Evolutionary conservation across 805 yeast genomes (phyloP).

Genomic region (Candida ovalis): DNA sequence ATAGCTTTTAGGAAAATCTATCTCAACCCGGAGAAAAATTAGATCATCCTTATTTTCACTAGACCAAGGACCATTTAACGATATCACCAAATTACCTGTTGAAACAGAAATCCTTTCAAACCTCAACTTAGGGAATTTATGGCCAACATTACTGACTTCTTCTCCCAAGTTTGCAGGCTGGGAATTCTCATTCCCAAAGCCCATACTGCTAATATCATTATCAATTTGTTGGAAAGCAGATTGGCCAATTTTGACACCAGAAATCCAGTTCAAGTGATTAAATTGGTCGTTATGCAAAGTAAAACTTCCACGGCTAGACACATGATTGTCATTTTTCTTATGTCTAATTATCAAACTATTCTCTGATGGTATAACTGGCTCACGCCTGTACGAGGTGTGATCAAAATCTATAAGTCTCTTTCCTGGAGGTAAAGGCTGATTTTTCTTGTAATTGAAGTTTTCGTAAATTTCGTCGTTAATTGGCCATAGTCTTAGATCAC

Average conservation of each 20-base stretch:
- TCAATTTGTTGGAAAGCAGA: slow-evolving; percentile 36
- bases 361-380: slow-evolving; percentile 35
- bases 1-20: slow-evolving; percentile 69
- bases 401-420: slow-evolving; percentile 34
- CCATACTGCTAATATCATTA: slow-evolving; percentile 34
- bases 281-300: slow-evolving; percentile 37
- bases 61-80: slow-evolving; percentile 81
- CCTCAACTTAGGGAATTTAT: slow-evolving; percentile 78
- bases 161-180: slow-evolving; percentile 74
- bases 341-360: slow-evolving; percentile 22
- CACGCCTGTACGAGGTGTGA: slow-evolving; percentile 46
- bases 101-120: slow-evolving; percentile 88
- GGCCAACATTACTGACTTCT: slow-evolving; percentile 85
- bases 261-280: slow-evolving; percentile 84
- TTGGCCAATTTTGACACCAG: slow-evolving; percentile 80
- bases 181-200: slow-evolving; percentile 30
- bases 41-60: slow-evolving; percentile 39
- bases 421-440: slow-evolving; percentile 31
- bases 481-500: slow-evolving; percentile 82
- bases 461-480: slow-evolving; percentile 45
- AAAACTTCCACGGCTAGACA: slow-evolving; percentile 28
- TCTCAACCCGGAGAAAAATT: slow-evolving; percentile 64
- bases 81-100: slow-evolving; percentile 71
- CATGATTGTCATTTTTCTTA: slow-evolving; percentile 14
- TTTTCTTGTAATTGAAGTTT: slow-evolving; percentile 40